A percentile compares a stretch with the other conserved stretches of the same genome.
phyloP scores from a whole-genome alignment of 768 basidiomycete species.

The Russula sp. region DNA sequence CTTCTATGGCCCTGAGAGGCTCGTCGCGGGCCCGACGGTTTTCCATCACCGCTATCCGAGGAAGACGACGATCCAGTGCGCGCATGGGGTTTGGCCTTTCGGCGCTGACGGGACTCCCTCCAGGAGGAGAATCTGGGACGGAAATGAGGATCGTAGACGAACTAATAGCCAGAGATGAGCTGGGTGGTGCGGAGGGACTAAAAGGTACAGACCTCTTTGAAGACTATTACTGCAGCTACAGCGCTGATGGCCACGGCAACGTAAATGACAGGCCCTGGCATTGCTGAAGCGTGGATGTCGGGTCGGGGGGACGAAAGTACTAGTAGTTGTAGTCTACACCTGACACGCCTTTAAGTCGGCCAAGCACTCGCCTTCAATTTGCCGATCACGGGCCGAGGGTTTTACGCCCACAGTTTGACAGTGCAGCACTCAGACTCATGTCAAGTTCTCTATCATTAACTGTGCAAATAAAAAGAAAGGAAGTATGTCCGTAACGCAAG shows the following conservation, averaged over 20 bases:
- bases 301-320: background rate
- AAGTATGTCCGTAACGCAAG: conserved; percentile 5
- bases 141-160: conserved; percentile 23
- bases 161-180: conserved; percentile 9
- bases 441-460: background rate
- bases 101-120: conserved; percentile 15
- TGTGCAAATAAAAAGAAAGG: background rate
- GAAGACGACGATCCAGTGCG: conserved; percentile 2
- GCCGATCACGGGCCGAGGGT: too few relatives aligned
- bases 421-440: background rate
- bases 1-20: background rate
- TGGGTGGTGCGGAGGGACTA: background rate
- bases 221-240: conserved; percentile 16
- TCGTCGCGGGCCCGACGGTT: background rate
- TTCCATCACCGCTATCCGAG: conserved; percentile 3
- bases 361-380: too few relatives aligned
- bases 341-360: too few relatives aligned
- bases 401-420: background rate
- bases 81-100: conserved; percentile 7
- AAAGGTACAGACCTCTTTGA: conserved; percentile 20
- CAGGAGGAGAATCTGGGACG: conserved; percentile 17
- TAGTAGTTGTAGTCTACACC: background rate
- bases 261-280: conserved; percentile 23
- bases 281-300: background rate
- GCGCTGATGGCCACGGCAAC: conserved; percentile 21